Base-by-base conservation (phyloP, 2,329 filamentous ascomycete species). In the Phaeomoniella chlamydospora region DNA sequence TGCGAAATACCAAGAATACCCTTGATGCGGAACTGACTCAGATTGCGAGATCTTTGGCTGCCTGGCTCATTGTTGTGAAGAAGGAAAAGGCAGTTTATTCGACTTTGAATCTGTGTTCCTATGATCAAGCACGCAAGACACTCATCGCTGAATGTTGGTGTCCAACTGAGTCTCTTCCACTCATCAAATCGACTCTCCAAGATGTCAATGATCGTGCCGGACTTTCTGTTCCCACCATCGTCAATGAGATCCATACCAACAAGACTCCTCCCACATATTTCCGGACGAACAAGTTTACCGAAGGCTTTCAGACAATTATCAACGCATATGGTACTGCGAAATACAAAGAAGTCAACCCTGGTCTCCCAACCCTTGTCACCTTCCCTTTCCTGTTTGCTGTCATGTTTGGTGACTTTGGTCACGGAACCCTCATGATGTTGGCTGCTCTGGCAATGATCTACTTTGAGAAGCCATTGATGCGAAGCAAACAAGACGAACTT, bases 351-450 rank as follows among this genome's bases (percentile, higher is more conserved):
- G 82, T 94, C 57, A 98, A 98, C 62, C 90, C 90, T 39, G 88
- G 86, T 42, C 71, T 98, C 15, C 88, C 88, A 26, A 90, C 93
- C 35, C 86, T 96, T 46, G 79, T 98, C 44, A 98, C 90, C 4
- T 98, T 98, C 61, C 90, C 92, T n/a, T 98, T 98, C 68, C 69
- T 98, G 43, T 98, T 98, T 55, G 90, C 90, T 34, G 90, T 98
- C 73, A 98, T 98, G 90, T 98, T 98, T 55, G 92, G 90, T 67
- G 90, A 98, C 60, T 79, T 94, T 40, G 92, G 90, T 35, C 90
- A 98, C 53, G 90, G 88, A 45, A 59, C 79, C 45, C 81, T 98
- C 57, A 93, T 98, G 81, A 70, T 88, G 31, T 55, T 74, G 38
- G 82, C 85, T 39, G 83, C 90, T 11, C 52, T 77, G 38, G 84